Conservation (phyloP, 2,329 filamentous ascomycete genomes). For the Aspergillus japonicus region DNA sequence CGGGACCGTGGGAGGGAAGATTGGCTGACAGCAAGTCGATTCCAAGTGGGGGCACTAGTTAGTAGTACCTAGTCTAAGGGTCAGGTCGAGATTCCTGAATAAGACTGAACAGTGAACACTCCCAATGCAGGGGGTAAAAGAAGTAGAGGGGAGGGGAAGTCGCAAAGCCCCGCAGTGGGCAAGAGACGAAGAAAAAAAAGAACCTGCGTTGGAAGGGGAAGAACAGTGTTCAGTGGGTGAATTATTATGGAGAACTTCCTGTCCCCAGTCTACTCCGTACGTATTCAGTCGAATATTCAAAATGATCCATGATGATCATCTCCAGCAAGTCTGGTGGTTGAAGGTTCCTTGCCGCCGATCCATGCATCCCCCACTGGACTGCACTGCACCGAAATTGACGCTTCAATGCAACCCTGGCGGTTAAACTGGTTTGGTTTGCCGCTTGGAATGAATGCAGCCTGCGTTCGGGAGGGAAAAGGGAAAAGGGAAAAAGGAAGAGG, state of each 20-base stretch:
- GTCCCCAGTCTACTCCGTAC: no score
- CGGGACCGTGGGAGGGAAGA: background rate
- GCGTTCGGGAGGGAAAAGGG: background rate
- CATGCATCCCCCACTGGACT: background rate
- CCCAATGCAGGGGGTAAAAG: background rate
- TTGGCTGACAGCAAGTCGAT: background rate
- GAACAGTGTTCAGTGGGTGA: background rate
- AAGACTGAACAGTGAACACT: no score
- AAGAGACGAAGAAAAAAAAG: background rate
- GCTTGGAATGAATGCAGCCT: background rate
- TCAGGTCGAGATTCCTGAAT: background rate
- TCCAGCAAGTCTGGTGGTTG: background rate
- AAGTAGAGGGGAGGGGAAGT: background rate
- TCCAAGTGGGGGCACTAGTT: background rate
- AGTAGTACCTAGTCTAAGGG: background rate
- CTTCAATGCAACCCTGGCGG: background rate
- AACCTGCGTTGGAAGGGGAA: background rate
- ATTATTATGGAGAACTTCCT: no score
- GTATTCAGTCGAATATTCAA: no score
- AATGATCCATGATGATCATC: background rate
- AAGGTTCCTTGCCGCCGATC: background rate
- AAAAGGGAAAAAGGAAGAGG: background rate
- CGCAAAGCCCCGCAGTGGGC: background rate
- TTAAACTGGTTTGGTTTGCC: slow-evolving; percentile 6
- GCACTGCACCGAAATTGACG: background rate